Conservation (phyloP, 208 protist genomes). For the Trypanosoma vivax region DNA sequence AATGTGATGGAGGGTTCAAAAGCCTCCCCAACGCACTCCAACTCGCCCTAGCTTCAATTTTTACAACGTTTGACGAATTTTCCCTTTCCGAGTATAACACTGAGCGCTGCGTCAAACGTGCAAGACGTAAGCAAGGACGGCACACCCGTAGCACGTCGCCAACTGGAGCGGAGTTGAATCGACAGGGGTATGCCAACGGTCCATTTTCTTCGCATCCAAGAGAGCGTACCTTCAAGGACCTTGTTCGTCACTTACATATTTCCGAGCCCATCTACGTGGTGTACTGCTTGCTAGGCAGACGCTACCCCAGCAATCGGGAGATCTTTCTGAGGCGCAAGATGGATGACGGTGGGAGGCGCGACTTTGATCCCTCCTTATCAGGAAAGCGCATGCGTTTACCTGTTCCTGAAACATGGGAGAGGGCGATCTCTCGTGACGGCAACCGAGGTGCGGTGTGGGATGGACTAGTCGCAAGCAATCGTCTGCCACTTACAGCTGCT, state of each 20-base stretch:
- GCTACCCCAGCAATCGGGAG: constrained; percentile 79
- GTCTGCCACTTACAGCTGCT: constrained; percentile 94
- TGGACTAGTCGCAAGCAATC: constrained; percentile 60
- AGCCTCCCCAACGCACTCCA: constrained; percentile 83
- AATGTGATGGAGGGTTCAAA: neutral
- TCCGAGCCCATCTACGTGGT: constrained; percentile 66
- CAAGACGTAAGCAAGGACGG: constrained; percentile 29
- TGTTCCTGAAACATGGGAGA: constrained; percentile 91
- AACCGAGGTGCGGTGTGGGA: constrained; percentile 91
- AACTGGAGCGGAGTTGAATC: neutral
- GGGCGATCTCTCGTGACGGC: constrained; percentile 66
- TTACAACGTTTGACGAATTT: constrained; percentile 88
- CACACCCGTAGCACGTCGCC: constrained; percentile 4
- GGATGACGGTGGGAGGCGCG: constrained; percentile 8
- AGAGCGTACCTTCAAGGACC: constrained; percentile 70
- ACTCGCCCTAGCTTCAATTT: constrained; percentile 73
- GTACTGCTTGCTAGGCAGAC: constrained; percentile 90
- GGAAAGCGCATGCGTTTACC: constrained; percentile 91
- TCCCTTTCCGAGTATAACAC: constrained; percentile 94
- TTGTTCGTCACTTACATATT: constrained; percentile 84
- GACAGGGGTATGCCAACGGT: neutral
- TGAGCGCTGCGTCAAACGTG: constrained; percentile 52
- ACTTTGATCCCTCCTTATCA: constrained; percentile 64
- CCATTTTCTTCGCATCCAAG: neutral
- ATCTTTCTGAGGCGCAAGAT: constrained; percentile 50